A percentile compares a stretch with the other conserved stretches of the same genome.
These are phyloP conservation scores for Leccinum disarticulatum DNA, from an alignment of 768 basidiomycete species.

Conservation along the genomic window DNA sequence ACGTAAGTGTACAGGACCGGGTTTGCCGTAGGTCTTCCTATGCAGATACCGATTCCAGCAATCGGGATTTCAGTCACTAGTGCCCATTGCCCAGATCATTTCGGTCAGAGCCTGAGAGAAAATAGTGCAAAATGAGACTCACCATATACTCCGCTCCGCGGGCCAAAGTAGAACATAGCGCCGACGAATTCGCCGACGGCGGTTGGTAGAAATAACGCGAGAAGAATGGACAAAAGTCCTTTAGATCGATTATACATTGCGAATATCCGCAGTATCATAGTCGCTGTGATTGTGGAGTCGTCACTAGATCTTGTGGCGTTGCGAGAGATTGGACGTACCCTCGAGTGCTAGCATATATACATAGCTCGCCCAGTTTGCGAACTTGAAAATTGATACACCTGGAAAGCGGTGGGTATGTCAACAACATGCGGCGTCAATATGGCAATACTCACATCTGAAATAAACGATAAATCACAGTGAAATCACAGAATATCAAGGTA, in stretches of 20 bases:
- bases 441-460: conserved; percentile 4
- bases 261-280: conserved; percentile 11
- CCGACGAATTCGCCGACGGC: neutral
- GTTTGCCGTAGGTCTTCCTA: neutral
- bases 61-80: neutral
- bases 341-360: conserved; percentile 9
- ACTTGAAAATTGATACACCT: conserved; percentile 6
- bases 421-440: neutral
- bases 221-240: neutral
- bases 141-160: conserved; percentile 1
- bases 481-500: neutral
- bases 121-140: neutral
- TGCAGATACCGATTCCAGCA: neutral
- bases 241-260: conserved; percentile 12
- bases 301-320: neutral
- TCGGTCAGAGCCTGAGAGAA: neutral
- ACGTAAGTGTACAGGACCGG: conserved; percentile 4
- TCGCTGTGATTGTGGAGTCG: neutral
- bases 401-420: neutral
- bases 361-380: conserved; percentile 11
- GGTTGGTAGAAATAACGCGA: neutral
- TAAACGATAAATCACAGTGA: neutral
- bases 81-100: neutral
- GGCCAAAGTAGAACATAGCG: conserved; percentile 3
- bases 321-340: neutral